Base-by-base conservation (phyloP, 2,329 filamentous ascomycete species). In the Pochonia chlamydosporia region DNA sequence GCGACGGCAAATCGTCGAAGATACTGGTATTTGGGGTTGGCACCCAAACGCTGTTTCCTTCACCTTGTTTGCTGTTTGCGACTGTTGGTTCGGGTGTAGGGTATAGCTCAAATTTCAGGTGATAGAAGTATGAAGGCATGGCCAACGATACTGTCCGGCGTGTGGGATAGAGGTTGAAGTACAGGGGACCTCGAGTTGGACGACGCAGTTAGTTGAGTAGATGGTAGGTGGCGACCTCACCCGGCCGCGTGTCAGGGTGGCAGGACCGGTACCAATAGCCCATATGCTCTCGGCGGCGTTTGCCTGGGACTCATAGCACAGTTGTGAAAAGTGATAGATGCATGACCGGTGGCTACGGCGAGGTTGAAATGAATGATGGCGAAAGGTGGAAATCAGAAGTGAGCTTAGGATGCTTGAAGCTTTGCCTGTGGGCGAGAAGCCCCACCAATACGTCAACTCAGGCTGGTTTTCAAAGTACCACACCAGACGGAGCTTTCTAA, bases 21-120 rank as follows among this genome's bases (percentile, higher is more conserved):
- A 84, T 74, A 59, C 68, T 69, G 37, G 72, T 69, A 42, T 63
- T 66, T 18, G 63, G 56, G 8, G 63, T 56, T 1, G 81, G 81
- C 13, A 77, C 56, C 79, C 79, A 84, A 52, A 76, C 56, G 31
- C 63, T 47, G 36, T 52, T 46, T 25, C 6, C 16, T 13, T 44
- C 30, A 21, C 16, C 47, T 43, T 50, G 30, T 45, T 48, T 11
- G 21, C 46, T 49, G 45, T 50, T 23, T 48, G 49, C 16, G 40
- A 51, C 46, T 40, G 53, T 21, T 4, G 71, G 70, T 43, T 68
- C 63, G 40, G 71, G 62, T 51, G 66, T 72, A 37, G 71, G 64
- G 61, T 84, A 85, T 36, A 85, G 71, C 67, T 85, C 82, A 57
- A 85, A 75, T 55, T 78, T 82, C n/a, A 85, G 59, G 56, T 85